phyloP scores from a whole-genome alignment of 2,329 filamentous ascomycete genomes.

The Emericellopsis atlantica region DNA sequence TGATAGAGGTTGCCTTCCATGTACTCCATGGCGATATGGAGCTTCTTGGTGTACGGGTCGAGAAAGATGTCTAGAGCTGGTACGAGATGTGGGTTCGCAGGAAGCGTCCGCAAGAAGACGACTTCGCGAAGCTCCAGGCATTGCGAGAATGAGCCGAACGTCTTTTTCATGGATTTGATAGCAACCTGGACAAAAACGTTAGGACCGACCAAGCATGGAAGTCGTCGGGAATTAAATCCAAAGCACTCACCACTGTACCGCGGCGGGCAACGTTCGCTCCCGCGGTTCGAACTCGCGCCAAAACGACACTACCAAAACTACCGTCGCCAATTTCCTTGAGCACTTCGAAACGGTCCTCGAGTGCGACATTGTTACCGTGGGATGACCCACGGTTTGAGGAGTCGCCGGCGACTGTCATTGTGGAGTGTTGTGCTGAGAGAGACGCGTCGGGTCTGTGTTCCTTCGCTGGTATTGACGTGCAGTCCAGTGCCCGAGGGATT shows the following conservation, averaged over 20 bases:
- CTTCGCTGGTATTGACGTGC: no score
- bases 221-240: neutral
- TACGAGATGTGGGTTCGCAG: constrained; percentile 83
- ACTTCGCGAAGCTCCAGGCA: constrained; percentile 93
- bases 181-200: constrained; percentile 53
- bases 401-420: constrained; percentile 69
- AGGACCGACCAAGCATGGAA: neutral
- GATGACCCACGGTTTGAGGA: constrained; percentile 55
- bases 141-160: constrained; percentile 80
- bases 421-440: constrained; percentile 11
- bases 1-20: constrained; percentile 99
- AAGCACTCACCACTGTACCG: constrained; percentile 71
- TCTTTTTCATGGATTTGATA: constrained; percentile 99
- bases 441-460: no score
- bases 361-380: constrained; percentile 41
- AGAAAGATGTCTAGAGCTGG: constrained; percentile 96
- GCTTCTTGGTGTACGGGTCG: constrained; percentile 87
- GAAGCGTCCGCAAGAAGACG: constrained; percentile 85
- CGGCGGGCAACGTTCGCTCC: constrained; percentile 79
- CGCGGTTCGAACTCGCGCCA: constrained; percentile 83
- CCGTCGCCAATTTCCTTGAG: constrained; percentile 98
- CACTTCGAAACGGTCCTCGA: constrained; percentile 93
- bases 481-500: neutral
- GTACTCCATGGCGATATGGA: constrained; percentile 98
- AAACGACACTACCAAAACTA: constrained; percentile 90